These are phyloP conservation scores for Marchantia paleacea DNA, from an alignment of 225 moss, liverwort and hornwort species.

Conservation along the genomic window DNA sequence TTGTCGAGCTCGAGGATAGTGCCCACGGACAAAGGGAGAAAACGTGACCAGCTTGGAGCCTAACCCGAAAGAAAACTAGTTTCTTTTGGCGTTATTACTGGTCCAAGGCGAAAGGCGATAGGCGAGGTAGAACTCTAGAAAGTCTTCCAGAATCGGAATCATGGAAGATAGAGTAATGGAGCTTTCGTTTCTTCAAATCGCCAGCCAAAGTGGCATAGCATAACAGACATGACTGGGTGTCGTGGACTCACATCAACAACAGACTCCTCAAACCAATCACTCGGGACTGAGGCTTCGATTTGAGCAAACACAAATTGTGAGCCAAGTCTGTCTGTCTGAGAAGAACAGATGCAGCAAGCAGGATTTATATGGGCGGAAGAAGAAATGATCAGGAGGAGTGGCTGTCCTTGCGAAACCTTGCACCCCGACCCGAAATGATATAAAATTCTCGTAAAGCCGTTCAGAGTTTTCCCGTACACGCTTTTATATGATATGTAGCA, in stretches of 20 bases:
- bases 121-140: neutral
- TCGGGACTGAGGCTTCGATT: neutral
- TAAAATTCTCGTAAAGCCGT: slow-evolving; percentile 5
- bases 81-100: slow-evolving; percentile 18
- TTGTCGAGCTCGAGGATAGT: slow-evolving; percentile 4
- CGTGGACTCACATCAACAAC: slow-evolving; percentile 10
- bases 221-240: neutral
- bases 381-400: neutral
- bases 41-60: slow-evolving; percentile 8
- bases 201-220: neutral
- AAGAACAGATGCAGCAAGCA: neutral
- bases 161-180: neutral
- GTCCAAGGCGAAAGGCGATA: neutral
- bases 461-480: neutral
- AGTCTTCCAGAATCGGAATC: slow-evolving; percentile 11
- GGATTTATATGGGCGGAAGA: slow-evolving; percentile 8
- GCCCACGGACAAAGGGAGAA: slow-evolving; percentile 5
- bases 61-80: slow-evolving; percentile 4
- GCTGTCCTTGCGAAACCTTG: neutral
- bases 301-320: slow-evolving; percentile 11
- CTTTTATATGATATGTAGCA: neutral
- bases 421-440: slow-evolving; percentile 9
- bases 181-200: slow-evolving; percentile 1
- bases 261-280: slow-evolving; percentile 1
- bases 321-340: slow-evolving; percentile 12